Percentiles rank a stretch among this genome's conserved stretches.
phyloP scores from a whole-genome alignment of 805 yeast genomes.

The Lipomyces sp. region DNA sequence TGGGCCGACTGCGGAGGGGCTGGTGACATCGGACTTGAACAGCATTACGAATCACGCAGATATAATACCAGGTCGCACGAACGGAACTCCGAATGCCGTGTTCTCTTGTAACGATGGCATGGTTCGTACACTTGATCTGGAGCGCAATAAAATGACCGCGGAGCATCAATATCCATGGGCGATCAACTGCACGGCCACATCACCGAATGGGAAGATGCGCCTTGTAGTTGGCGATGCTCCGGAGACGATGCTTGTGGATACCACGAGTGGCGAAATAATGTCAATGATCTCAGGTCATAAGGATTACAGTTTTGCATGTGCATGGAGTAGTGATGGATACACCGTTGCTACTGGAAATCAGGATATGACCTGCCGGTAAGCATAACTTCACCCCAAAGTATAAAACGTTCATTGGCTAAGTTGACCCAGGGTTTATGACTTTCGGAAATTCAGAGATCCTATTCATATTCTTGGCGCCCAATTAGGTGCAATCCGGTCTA shows the following conservation, averaged over 20 bases:
- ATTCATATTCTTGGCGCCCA: constrained; percentile 47
- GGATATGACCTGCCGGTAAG: constrained; percentile 56
- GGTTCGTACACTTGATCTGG: constrained; percentile 52
- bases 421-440: constrained; percentile 47
- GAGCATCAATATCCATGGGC: constrained; percentile 52
- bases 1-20: constrained; percentile 44
- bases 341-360: constrained; percentile 62
- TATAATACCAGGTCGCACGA: constrained; percentile 38
- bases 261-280: constrained; percentile 43
- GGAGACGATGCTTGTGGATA: constrained; percentile 53
- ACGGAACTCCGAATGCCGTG: constrained; percentile 44
- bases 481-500: constrained; percentile 58
- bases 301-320: constrained; percentile 65
- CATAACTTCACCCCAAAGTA: constrained; percentile 36
- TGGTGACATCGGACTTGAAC: constrained; percentile 51
- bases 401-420: neutral
- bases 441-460: constrained; percentile 44
- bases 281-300: constrained; percentile 52
- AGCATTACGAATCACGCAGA: constrained; percentile 60
- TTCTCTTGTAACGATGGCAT: constrained; percentile 58
- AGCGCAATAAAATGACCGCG: constrained; percentile 35
- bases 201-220: constrained; percentile 50
- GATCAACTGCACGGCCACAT: constrained; percentile 54
- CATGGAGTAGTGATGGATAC: constrained; percentile 56
- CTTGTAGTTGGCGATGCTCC: constrained; percentile 59